phyloP scores from a whole-genome alignment of 2,329 filamentous ascomycete genomes.

The Phoma sp. region DNA sequence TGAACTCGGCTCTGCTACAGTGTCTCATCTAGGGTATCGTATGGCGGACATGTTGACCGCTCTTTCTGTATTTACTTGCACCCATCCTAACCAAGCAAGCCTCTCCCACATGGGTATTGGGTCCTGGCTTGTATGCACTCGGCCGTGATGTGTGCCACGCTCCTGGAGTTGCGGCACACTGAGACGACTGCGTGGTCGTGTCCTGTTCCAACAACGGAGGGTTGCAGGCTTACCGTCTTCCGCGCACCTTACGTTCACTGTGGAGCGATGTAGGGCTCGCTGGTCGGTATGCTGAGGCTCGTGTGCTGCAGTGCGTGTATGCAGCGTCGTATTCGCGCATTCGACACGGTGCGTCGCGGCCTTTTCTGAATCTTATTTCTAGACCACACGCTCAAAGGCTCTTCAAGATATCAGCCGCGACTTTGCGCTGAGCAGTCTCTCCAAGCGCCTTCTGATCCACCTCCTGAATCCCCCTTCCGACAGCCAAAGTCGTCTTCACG shows the following conservation, averaged over 20 bases:
- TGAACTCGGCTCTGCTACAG: neutral
- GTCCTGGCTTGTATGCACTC: neutral
- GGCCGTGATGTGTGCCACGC: neutral
- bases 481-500: slow-evolving; percentile 73
- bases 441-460: slow-evolving; percentile 73
- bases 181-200: neutral
- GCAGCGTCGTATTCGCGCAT: neutral
- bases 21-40: neutral
- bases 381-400: slow-evolving; percentile 25
- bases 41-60: neutral
- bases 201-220: neutral
- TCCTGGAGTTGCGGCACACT: neutral
- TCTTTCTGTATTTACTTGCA: neutral
- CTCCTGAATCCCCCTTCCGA: slow-evolving; percentile 78
- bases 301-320: too few relatives aligned
- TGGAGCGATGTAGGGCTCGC: neutral
- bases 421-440: slow-evolving; percentile 71
- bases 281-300: too few relatives aligned
- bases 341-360: neutral
- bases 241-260: neutral
- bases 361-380: neutral
- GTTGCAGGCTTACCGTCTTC: neutral
- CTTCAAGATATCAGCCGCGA: slow-evolving; percentile 71
- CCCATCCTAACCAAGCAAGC: neutral
- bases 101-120: neutral